Conservation (phyloP, 208 protist species). For the Crithidia expoeki region DNA sequence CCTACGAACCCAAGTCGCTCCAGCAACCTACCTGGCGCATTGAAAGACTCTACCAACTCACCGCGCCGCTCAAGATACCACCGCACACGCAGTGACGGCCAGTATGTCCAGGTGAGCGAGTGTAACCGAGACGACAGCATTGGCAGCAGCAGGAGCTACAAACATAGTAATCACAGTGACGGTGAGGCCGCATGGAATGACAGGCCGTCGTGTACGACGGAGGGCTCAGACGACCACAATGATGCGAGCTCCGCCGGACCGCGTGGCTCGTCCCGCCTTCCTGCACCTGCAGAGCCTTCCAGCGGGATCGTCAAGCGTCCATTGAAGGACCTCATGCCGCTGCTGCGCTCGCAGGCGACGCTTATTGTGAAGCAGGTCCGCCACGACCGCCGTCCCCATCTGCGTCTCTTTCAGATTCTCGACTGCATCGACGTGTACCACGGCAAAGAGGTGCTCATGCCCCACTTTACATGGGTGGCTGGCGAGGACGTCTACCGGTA, state of each 20-base stretch:
- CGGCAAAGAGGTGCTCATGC: conserved; percentile 55
- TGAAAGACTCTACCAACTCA: background rate
- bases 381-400: conserved; percentile 42
- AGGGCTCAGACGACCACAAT: background rate
- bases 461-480: conserved; percentile 64
- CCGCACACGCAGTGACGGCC: background rate
- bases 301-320: conserved; percentile 53
- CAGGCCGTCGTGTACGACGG: conserved; percentile 2
- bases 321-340: conserved; percentile 58
- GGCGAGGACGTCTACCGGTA: conserved; percentile 8
- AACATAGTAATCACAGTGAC: background rate
- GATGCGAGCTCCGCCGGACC: too few relatives aligned
- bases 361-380: conserved; percentile 49
- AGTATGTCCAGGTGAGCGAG: background rate
- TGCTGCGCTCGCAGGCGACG: conserved; percentile 47
- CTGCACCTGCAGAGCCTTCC: conserved; percentile 15
- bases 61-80: background rate
- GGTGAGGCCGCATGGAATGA: background rate
- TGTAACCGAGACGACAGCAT: background rate
- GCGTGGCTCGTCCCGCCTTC: background rate
- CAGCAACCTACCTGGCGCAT: background rate
- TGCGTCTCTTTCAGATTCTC: conserved; percentile 70
- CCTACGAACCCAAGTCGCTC: background rate
- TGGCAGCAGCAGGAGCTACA: background rate
- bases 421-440: conserved; percentile 45